Evolutionary conservation across 805 yeast species (phyloP).

Genomic region (Candida tibetensis): DNA sequence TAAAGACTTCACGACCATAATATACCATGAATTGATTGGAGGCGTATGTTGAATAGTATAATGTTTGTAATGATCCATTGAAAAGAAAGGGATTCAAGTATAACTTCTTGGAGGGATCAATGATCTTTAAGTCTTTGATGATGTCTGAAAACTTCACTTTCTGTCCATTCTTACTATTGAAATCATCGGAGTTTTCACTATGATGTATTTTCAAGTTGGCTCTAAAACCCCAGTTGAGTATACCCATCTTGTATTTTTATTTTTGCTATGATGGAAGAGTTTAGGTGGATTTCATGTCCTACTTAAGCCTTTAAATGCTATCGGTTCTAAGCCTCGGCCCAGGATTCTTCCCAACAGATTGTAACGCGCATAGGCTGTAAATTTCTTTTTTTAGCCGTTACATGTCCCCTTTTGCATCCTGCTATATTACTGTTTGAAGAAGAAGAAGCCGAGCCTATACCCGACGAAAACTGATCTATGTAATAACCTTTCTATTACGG

Average conservation of each 20-base stretch:
- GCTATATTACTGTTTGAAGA: too few relatives aligned
- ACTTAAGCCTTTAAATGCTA: not conserved
- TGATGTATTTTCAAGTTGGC: conserved; percentile 29
- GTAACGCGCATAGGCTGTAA: too few relatives aligned
- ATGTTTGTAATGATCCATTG: conserved; percentile 77
- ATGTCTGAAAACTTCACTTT: conserved; percentile 6
- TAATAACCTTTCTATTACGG: too few relatives aligned
- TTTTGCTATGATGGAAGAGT: not conserved
- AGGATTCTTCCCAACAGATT: not conserved
- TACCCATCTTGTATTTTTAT: too few relatives aligned
- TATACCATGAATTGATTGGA: conserved; percentile 53
- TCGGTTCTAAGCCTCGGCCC: not conserved
- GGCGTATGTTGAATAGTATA: conserved; percentile 55
- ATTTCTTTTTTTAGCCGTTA: too few relatives aligned
- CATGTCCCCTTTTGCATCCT: too few relatives aligned
- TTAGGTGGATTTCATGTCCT: not conserved
- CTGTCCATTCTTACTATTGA: conserved; percentile 9
- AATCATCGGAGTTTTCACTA: conserved; percentile 14
- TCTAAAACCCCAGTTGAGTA: conserved; percentile 39
- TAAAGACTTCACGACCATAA: conserved; percentile 70
- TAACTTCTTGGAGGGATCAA: conserved; percentile 36
- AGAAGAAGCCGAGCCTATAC: too few relatives aligned
- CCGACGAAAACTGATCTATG: too few relatives aligned
- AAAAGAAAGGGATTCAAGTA: conserved; percentile 61
- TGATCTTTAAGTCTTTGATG: conserved; percentile 10